Evolutionary conservation across 2,329 filamentous ascomycete species (phyloP).

Genomic region (Stemphylium vesicarium): DNA sequence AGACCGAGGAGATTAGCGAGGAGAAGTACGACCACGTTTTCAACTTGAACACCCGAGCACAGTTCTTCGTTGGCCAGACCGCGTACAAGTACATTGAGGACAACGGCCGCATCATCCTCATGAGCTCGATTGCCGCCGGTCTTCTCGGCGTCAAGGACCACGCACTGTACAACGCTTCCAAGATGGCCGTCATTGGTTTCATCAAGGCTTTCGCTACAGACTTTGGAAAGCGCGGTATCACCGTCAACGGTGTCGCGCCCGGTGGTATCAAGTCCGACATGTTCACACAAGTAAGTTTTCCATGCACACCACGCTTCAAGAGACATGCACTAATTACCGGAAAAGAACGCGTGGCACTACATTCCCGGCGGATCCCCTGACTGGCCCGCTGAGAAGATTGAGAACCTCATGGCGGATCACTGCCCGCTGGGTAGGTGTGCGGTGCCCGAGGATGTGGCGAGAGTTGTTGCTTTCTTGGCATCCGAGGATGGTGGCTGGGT

Average conservation of each 20-base stretch:
- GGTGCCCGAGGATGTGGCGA: constrained; percentile 53
- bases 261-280: constrained; percentile 79
- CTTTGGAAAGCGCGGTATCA: constrained; percentile 71
- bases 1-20: constrained; percentile 70
- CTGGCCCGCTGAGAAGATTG: constrained; percentile 58
- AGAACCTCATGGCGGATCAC: constrained; percentile 57
- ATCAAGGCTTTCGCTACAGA: constrained; percentile 75
- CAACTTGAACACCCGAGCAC: constrained; percentile 70
- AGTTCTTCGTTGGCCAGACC: constrained; percentile 80
- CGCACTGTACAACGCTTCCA: constrained; percentile 73
- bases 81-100: constrained; percentile 73
- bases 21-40: constrained; percentile 77
- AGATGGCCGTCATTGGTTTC: constrained; percentile 76
- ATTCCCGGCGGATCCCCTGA: constrained; percentile 58
- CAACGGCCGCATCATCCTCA: constrained; percentile 76
- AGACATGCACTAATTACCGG: too few species aligned
- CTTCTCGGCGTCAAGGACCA: constrained; percentile 73
- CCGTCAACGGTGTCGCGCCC: constrained; percentile 75
- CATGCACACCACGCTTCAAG: too few species aligned
- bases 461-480: constrained; percentile 51
- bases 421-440: constrained; percentile 59
- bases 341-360: constrained; percentile 60
- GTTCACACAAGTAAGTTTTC: constrained; percentile 61
- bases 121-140: constrained; percentile 72
- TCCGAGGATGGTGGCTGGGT: constrained; percentile 51